Base-by-base conservation (phyloP, 2,329 filamentous ascomycete genomes). In the Colletotrichum lini region DNA sequence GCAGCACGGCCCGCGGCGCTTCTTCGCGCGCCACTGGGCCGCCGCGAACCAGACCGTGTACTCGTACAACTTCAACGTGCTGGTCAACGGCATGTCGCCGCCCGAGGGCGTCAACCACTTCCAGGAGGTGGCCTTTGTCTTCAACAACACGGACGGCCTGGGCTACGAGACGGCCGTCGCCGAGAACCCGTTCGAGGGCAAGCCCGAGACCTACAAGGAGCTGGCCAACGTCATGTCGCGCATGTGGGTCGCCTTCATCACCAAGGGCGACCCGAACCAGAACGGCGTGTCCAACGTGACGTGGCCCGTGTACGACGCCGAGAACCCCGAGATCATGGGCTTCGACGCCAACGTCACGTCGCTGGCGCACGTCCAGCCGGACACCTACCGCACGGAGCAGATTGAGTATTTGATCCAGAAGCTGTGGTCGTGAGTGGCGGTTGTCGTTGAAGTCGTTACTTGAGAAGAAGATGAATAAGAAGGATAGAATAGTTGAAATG, bases 1-100 rank as follows among this genome's bases (percentile, higher is more conserved):
- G 61, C 88, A 91, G 80, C 87, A 89, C 69, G 86, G 85, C 3
- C 85, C 86, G 30, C 84, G 89, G 5, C 84, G 90, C 3, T 81
- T 84, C 38, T 83, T 87, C 3, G 87, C 85, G 68, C 81, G 89
- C 75, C 81, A 82, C 1, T 90, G 87, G 85, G 81, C 87, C 15
- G 80, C 80, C 12, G 78, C 82, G 40, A 80, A 81, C 16, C 75
- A 88, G 2, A 81, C 86, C 23, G 87, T 88, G 9, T 92, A 90
- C 81, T 88, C 86, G 62, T 88, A 87, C 78, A 80, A 83, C 47
- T 87, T 86, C 73, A 81, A 87, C 67, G 83, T 85, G 12, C 62
- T 73, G 5, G 72, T 73, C 61, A 72, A 73, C 61, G 73, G 73
- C 26, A 44, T 73, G 59, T 42, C 67, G 26, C 71, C 74, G 18